Conservation (phyloP, 2,329 filamentous ascomycete genomes). For the Trichoderma koningii region DNA sequence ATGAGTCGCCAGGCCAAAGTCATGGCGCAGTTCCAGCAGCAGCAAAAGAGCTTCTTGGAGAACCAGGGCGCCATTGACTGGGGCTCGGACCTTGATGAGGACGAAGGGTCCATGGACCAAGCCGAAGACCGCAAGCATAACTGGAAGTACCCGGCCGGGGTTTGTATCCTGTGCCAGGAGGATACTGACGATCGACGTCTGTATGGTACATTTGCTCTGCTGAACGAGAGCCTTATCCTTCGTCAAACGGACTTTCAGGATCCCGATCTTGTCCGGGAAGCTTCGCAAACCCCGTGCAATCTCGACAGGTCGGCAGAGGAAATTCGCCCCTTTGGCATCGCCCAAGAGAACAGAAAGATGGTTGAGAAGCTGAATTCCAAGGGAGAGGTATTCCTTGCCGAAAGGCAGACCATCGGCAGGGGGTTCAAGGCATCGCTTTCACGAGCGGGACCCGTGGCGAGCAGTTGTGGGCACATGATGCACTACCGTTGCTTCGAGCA, state of each 20-base stretch:
- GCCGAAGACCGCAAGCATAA: conserved; percentile 63
- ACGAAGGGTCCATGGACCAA: conserved; percentile 61
- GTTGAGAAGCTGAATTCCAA: conserved; percentile 74
- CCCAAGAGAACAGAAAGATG: conserved; percentile 77
- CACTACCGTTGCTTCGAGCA: conserved; percentile 94
- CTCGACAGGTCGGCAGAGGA: conserved; percentile 83
- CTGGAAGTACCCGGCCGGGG: conserved; percentile 90
- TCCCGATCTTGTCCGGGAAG: conserved; percentile 81
- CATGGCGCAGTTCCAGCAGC: conserved; percentile 97
- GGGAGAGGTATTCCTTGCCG: conserved; percentile 70
- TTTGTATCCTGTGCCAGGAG: conserved; percentile 95
- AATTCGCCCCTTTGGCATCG: conserved; percentile 86
- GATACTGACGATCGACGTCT: conserved; percentile 86
- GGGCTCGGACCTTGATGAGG: conserved; percentile 76
- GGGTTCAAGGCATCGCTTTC: conserved; percentile 75
- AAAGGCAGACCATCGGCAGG: conserved; percentile 82
- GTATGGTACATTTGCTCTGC: conserved; percentile 89
- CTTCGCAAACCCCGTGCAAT: conserved; percentile 72
- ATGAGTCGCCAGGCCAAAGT: conserved; percentile 87
- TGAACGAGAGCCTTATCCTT: conserved; percentile 82
- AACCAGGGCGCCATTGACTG: conserved; percentile 87
- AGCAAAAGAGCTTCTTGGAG: conserved; percentile 92
- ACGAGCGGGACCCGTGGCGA: conserved; percentile 76
- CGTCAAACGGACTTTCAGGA: conserved; percentile 84
- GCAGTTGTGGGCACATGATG: conserved; percentile 97